A percentile compares a stretch with the other conserved stretches of the same genome.
phyloP scores from a whole-genome alignment of 257 asterid species.

The Nicotiana otophora region DNA sequence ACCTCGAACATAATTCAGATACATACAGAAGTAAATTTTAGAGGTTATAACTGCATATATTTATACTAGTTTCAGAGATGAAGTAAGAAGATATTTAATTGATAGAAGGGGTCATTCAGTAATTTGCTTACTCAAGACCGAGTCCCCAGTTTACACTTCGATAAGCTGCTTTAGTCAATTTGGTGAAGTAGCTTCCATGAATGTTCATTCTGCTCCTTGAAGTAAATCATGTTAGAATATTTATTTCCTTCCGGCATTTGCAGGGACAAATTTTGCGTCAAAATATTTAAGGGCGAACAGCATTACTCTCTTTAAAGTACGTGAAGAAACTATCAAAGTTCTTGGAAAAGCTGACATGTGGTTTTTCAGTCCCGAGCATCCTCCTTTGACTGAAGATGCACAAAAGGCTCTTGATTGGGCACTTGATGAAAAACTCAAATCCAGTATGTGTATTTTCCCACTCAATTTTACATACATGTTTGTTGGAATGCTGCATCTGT shows the following conservation, averaged over 20 bases:
- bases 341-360: slow-evolving; percentile 37
- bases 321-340: slow-evolving; percentile 48
- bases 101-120: not conserved
- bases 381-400: slow-evolving; percentile 62
- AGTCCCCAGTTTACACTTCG: not conserved
- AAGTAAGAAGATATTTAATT: not conserved
- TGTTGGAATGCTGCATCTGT: not conserved
- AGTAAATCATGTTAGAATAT: not conserved
- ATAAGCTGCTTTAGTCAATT: not conserved
- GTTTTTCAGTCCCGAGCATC: slow-evolving; percentile 53
- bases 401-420: slow-evolving; percentile 72
- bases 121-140: too few species aligned
- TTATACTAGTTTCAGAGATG: not conserved
- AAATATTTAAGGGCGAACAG: slow-evolving; percentile 50
- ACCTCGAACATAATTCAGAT: not conserved
- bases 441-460: slow-evolving; percentile 30
- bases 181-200: not conserved
- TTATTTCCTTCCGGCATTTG: not conserved
- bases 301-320: slow-evolving; percentile 57
- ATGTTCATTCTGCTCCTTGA: not conserved
- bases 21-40: not conserved
- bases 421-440: slow-evolving; percentile 47
- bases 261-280: slow-evolving; percentile 72
- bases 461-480: not conserved
- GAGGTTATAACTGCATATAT: not conserved